phyloP scores from a whole-genome alignment of 2,329 filamentous ascomycete species.

The Claviceps quebecensis region DNA sequence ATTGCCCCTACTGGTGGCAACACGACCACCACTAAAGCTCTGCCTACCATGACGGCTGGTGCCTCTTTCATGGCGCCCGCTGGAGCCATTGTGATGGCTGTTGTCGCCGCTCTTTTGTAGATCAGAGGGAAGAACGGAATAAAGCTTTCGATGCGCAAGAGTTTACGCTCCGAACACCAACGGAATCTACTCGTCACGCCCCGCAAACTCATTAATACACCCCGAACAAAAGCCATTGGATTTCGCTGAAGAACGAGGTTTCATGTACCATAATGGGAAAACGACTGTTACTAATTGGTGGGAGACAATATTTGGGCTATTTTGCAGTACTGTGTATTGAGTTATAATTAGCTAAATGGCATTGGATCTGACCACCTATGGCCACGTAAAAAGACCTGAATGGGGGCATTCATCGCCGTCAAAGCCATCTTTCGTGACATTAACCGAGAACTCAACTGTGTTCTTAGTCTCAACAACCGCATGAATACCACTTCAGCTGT shows the following conservation, averaged over 20 bases:
- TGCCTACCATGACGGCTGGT: conserved; percentile 8
- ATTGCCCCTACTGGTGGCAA: conserved; percentile 3
- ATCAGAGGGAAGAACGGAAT: background rate
- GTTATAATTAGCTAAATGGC: conserved; percentile 1
- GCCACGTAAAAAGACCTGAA: background rate
- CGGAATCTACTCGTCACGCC: background rate
- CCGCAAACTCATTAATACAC: background rate
- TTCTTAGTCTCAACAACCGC: no score
- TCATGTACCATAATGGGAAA: conserved; percentile 2
- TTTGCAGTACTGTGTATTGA: background rate
- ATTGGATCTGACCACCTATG: background rate
- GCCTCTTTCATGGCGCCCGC: conserved; percentile 8
- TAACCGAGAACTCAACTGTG: no score
- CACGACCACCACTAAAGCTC: background rate
- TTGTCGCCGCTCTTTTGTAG: conserved; percentile 6
- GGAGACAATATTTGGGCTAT: background rate
- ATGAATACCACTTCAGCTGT: no score
- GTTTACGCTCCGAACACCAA: background rate
- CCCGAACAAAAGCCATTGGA: background rate
- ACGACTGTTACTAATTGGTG: background rate
- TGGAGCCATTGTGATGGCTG: conserved; percentile 8
- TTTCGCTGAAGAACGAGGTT: background rate
- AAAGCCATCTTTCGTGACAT: no score
- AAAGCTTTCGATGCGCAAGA: background rate
- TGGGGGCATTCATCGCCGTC: no score